Evolutionary conservation across 2,329 filamentous ascomycete genomes (phyloP).

Genomic region (Pyrenophora tritici-repentis): DNA sequence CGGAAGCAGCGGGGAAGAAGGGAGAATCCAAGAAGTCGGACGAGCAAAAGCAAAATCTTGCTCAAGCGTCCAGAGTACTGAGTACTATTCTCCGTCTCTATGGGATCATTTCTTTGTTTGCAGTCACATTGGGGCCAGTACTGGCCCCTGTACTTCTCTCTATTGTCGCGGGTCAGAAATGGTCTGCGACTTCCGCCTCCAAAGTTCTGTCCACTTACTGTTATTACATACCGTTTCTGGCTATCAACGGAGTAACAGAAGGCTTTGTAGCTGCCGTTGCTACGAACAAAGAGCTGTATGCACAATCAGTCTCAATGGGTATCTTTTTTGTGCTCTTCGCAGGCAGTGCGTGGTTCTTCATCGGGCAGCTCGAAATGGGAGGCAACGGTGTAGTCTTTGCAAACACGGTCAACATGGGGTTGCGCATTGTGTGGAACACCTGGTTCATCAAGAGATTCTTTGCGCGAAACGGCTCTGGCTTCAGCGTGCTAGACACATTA

Average conservation of each 20-base stretch:
- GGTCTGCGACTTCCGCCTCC: constrained; percentile 75
- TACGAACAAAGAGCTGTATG: constrained; percentile 71
- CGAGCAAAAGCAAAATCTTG: constrained; percentile 31
- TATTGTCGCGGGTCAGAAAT: constrained; percentile 76
- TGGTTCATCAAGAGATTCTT: constrained; percentile 65
- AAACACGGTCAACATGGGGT: constrained; percentile 87
- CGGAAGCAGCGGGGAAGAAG: constrained; percentile 11
- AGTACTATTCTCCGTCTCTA: constrained; percentile 73
- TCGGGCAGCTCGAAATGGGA: constrained; percentile 71
- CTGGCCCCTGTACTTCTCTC: constrained; percentile 74
- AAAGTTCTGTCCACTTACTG: constrained; percentile 79
- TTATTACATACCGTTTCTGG: constrained; percentile 91
- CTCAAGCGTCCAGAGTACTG: constrained; percentile 59
- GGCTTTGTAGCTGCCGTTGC: constrained; percentile 91
- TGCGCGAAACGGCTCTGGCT: constrained; percentile 19
- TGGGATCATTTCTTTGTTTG: constrained; percentile 70
- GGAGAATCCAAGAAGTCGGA: constrained; percentile 8
- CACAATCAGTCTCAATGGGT: constrained; percentile 83
- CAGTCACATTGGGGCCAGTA: constrained; percentile 73
- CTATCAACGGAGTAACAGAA: constrained; percentile 88
- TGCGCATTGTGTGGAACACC: constrained; percentile 81
- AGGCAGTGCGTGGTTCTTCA: constrained; percentile 72
- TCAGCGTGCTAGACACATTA: constrained; percentile 24
- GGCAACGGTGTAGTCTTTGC: constrained; percentile 82
- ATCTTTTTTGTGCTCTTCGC: constrained; percentile 79